Conservation (phyloP, 495 filamentous ascomycete species). For the Hyaloscypha variabilis region DNA sequence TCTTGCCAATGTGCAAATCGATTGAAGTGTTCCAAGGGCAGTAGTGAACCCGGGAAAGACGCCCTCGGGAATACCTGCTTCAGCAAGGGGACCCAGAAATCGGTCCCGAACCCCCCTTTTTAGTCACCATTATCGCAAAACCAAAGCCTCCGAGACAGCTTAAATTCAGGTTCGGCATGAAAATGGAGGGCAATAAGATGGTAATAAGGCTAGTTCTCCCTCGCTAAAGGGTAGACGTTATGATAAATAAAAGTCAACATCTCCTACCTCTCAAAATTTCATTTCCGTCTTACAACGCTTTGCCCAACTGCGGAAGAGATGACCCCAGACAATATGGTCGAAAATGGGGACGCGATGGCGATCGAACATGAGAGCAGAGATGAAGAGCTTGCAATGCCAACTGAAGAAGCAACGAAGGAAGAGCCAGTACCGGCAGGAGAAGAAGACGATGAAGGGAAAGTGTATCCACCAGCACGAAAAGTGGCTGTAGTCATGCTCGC, state of each 20-base stretch:
- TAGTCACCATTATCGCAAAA: background rate
- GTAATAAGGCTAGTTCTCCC: background rate
- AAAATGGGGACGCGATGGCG: background rate
- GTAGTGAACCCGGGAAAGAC: background rate
- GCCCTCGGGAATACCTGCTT: background rate
- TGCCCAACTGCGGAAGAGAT: background rate
- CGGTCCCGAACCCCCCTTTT: background rate
- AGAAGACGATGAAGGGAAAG: slow-evolving; percentile 1
- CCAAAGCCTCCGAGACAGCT: background rate
- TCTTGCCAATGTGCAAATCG: background rate
- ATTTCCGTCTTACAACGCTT: background rate
- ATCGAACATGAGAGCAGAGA: background rate
- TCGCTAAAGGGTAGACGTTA: background rate
- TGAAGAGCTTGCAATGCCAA: background rate
- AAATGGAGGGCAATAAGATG: no score
- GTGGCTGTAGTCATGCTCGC: slow-evolving; percentile 9
- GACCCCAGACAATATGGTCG: background rate
- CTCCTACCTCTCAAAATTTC: background rate
- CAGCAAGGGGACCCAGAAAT: background rate
- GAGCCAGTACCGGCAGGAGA: background rate
- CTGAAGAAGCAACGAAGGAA: background rate
- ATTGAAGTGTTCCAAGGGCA: background rate
- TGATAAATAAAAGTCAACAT: background rate
- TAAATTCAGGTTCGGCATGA: background rate
- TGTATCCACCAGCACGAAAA: slow-evolving; percentile 5